Evolutionary conservation across 2,329 filamentous ascomycete genomes (phyloP).

Genomic region (Trichoderma sp.): DNA sequence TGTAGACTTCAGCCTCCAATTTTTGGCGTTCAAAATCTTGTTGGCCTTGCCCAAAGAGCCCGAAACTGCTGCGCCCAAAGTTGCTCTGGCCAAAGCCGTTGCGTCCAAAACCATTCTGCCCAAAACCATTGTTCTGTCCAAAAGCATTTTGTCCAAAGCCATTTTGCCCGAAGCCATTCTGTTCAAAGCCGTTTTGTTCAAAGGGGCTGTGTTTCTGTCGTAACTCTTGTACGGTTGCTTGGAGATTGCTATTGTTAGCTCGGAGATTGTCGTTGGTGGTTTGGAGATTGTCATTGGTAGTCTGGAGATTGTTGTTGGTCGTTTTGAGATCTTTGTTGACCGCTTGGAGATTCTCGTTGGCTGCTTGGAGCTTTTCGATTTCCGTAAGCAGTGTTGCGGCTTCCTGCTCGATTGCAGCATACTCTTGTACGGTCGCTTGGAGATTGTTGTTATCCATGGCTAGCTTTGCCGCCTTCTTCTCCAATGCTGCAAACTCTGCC

Average conservation of each 20-base stretch:
- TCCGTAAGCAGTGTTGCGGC: constrained; percentile 46
- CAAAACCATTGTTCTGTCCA: neutral
- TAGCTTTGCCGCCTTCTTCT: constrained; percentile 33
- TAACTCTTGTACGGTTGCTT: neutral
- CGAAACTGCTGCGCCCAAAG: neutral
- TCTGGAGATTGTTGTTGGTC: neutral
- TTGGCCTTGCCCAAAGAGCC: neutral
- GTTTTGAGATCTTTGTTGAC: neutral
- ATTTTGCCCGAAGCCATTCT: neutral
- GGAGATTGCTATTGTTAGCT: neutral
- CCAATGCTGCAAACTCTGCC: constrained; percentile 54
- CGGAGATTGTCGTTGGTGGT: neutral
- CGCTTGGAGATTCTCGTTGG: constrained; percentile 42
- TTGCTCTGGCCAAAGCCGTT: neutral
- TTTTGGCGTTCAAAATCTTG: neutral
- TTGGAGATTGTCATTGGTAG: neutral
- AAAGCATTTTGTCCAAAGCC: neutral
- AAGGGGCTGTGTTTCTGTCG: constrained; percentile 19
- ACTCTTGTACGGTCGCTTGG: constrained; percentile 36
- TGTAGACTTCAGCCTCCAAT: neutral
- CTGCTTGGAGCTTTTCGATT: constrained; percentile 43
- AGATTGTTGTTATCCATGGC: constrained; percentile 21
- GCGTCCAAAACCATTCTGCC: neutral
- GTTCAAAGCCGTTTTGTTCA: neutral
- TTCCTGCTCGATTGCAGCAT: constrained; percentile 51